phyloP scores from a whole-genome alignment of 2,329 filamentous ascomycete genomes.

The Arthrobotrys musiformis region DNA sequence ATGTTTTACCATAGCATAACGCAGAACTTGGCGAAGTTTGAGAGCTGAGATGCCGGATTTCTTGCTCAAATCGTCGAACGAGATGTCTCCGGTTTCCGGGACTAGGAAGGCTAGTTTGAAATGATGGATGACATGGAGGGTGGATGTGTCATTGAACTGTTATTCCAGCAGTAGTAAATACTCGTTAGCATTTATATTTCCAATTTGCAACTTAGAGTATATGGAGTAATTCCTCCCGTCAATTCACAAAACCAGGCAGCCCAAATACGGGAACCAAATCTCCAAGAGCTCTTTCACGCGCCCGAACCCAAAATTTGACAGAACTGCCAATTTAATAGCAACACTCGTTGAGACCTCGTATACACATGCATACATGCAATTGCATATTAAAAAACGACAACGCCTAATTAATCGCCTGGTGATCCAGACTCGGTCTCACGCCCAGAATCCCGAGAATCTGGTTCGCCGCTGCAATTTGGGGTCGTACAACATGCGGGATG shows the following conservation, averaged over 20 bases:
- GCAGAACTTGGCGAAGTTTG: conserved; percentile 68
- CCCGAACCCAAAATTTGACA: neutral
- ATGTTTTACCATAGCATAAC: conserved; percentile 70
- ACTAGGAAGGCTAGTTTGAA: conserved; percentile 38
- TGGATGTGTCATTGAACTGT: conserved; percentile 32
- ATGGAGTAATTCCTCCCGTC: neutral
- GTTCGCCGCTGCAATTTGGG: conserved; percentile 13
- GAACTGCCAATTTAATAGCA: neutral
- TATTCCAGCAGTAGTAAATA: neutral
- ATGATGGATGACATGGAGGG: conserved; percentile 44
- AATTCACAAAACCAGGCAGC: neutral
- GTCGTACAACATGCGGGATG: conserved; percentile 17
- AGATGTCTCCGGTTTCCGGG: conserved; percentile 33
- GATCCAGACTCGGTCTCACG: neutral
- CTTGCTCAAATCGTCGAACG: conserved; percentile 24
- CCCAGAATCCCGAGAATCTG: conserved; percentile 18
- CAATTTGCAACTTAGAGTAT: neutral
- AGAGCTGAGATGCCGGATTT: conserved; percentile 60
- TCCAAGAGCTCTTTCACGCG: no score
- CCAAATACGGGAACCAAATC: no score
- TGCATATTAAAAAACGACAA: neutral
- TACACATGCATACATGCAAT: neutral
- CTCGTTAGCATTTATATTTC: neutral
- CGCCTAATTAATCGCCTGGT: neutral
- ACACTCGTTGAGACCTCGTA: neutral